Evolutionary conservation across 352 stramenopile species (phyloP).

Genomic region (Globisporangium polare): DNA sequence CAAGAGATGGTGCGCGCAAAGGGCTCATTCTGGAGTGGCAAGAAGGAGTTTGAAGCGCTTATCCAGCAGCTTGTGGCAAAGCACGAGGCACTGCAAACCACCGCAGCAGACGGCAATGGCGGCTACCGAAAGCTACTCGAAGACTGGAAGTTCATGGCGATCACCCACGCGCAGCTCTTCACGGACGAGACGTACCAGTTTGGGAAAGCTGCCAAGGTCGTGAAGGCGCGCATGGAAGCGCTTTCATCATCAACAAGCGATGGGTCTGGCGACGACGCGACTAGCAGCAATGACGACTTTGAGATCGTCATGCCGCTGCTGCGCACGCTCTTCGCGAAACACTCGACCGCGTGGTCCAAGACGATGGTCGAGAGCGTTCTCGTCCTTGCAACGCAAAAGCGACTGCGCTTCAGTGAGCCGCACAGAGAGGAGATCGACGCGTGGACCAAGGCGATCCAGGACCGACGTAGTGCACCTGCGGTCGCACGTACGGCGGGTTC

Average conservation of each 20-base stretch:
- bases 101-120: not conserved
- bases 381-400: slow-evolving; percentile 42
- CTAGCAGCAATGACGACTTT: slow-evolving; percentile 14
- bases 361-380: slow-evolving; percentile 58
- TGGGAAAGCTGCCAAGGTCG: slow-evolving; percentile 56
- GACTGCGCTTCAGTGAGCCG: slow-evolving; percentile 42
- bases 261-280: slow-evolving; percentile 7
- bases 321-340: slow-evolving; percentile 52
- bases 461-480: slow-evolving; percentile 35
- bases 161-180: slow-evolving; percentile 67
- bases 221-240: slow-evolving; percentile 47
- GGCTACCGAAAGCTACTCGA: slow-evolving; percentile 18
- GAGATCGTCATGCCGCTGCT: slow-evolving; percentile 57
- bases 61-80: slow-evolving; percentile 39
- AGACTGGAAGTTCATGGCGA: slow-evolving; percentile 48
- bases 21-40: slow-evolving; percentile 36
- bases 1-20: slow-evolving; percentile 44
- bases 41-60: slow-evolving; percentile 48
- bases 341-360: slow-evolving; percentile 51
- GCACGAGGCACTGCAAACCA: slow-evolving; percentile 21
- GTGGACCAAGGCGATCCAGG: slow-evolving; percentile 61
- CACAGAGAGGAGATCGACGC: slow-evolving; percentile 52
- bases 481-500: slow-evolving; percentile 38
- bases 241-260: slow-evolving; percentile 8
- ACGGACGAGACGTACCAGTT: slow-evolving; percentile 84